Percentiles rank a stretch among this genome's conserved stretches.
These are phyloP conservation scores for Corynespora cassiicola DNA, from an alignment of 2,329 filamentous ascomycete genomes.

Conservation along the genomic window DNA sequence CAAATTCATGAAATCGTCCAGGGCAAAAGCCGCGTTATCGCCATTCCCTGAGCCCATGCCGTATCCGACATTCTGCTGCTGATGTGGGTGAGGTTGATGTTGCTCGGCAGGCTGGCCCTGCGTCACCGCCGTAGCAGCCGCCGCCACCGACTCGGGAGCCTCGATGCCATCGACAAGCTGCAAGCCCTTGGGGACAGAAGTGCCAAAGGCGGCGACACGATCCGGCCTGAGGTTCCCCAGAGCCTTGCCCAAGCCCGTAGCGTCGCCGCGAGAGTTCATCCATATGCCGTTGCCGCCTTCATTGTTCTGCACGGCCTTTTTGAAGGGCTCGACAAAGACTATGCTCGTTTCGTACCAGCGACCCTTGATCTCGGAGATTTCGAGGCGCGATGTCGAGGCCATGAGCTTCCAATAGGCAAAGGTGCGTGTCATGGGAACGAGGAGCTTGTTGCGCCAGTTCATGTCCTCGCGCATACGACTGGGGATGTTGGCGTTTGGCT, in stretches of 20 bases:
- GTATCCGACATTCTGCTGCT: slow-evolving; percentile 11
- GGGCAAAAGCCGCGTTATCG: slow-evolving; percentile 7
- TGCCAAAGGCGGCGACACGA: slow-evolving; percentile 51
- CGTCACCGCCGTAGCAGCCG: no score
- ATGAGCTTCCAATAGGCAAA: slow-evolving; percentile 54
- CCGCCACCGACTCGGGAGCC: no score
- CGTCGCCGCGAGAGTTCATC: slow-evolving; percentile 57
- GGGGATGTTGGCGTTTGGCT: slow-evolving; percentile 54
- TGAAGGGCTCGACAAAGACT: slow-evolving; percentile 49
- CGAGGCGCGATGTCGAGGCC: slow-evolving; percentile 36
- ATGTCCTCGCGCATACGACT: slow-evolving; percentile 60
- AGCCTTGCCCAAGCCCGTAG: slow-evolving; percentile 27
- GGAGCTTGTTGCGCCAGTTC: slow-evolving; percentile 53
- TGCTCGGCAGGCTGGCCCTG: slow-evolving; percentile 13
- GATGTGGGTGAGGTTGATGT: slow-evolving; percentile 4
- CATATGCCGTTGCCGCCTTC: slow-evolving; percentile 51
- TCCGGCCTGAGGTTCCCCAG: slow-evolving; percentile 37
- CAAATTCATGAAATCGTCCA: slow-evolving; percentile 50
- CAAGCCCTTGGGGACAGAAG: slow-evolving; percentile 45
- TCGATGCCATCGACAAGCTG: slow-evolving; percentile 49
- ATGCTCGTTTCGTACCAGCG: slow-evolving; percentile 66
- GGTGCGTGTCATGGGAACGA: slow-evolving; percentile 44
- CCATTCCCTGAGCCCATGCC: slow-evolving; percentile 4
- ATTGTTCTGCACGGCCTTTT: slow-evolving; percentile 44
- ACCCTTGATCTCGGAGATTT: slow-evolving; percentile 61